A percentile compares a stretch with the other conserved stretches of the same genome.
Evolutionary conservation across 768 basidiomycete species (phyloP).

Genomic region (Termitomyces sp.): DNA sequence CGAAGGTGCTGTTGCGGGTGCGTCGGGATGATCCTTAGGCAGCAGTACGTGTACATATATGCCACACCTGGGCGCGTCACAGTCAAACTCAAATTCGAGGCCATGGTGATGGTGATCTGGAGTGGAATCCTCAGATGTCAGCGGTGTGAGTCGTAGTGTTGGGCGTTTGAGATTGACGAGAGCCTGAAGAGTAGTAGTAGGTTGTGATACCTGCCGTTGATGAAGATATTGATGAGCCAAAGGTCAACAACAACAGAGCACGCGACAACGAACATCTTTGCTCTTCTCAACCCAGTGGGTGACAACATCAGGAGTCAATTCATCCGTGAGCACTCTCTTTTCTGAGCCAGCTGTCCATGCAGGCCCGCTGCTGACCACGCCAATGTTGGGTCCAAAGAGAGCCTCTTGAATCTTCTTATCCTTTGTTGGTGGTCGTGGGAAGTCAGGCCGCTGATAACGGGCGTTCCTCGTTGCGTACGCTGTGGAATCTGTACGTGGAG

Average conservation of each 20-base stretch:
- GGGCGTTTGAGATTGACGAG: conserved; percentile 93
- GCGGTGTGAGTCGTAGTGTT: conserved; percentile 70
- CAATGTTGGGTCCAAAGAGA: conserved; percentile 89
- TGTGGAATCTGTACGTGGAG: not conserved
- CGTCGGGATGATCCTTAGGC: conserved; percentile 57
- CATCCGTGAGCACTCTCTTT: conserved; percentile 59
- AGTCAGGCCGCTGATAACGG: not conserved
- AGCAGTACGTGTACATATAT: conserved; percentile 76
- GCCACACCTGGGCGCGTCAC: conserved; percentile 79
- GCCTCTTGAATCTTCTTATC: conserved; percentile 69
- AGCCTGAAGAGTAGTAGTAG: conserved; percentile 91
- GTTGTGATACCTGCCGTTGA: conserved; percentile 54
- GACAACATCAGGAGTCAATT: conserved; percentile 78
- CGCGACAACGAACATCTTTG: conserved; percentile 60
- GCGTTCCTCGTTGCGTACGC: not conserved
- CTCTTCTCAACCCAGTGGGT: conserved; percentile 81
- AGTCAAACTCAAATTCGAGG: conserved; percentile 90
- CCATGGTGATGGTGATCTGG: conserved; percentile 58
- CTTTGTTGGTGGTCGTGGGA: conserved; percentile 19
- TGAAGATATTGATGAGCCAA: conserved; percentile 4
- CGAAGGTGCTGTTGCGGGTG: conserved; percentile 28
- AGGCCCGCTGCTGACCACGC: conserved; percentile 62
- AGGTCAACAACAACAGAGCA: not conserved
- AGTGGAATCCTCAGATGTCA: conserved; percentile 39
- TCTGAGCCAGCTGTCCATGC: conserved; percentile 63